phyloP scores from a whole-genome alignment of 2,329 filamentous ascomycete species.

The Arthrobotrys sphaeroides region DNA sequence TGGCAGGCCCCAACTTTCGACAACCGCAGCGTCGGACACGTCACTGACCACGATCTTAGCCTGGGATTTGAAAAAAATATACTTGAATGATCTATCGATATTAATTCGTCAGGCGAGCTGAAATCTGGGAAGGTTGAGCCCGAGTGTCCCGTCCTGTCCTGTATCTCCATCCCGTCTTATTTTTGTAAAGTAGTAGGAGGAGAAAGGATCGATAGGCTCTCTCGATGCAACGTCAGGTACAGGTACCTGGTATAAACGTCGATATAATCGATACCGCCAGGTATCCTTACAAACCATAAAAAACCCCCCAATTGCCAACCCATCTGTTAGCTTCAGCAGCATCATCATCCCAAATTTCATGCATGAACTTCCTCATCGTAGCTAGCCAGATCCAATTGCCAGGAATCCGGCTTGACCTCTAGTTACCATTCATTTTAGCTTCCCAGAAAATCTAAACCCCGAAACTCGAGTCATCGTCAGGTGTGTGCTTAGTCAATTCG shows the following conservation, averaged over 20 bases:
- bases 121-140: conserved; percentile 30
- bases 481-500: not conserved
- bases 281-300: conserved; percentile 17
- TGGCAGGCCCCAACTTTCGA: conserved; percentile 50
- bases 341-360: conserved; percentile 14
- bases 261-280: not conserved
- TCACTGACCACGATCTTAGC: conserved; percentile 41
- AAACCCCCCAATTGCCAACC: conserved; percentile 21
- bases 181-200: no score
- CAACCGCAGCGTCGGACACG: conserved; percentile 48
- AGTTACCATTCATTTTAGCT: no score
- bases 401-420: conserved; percentile 7
- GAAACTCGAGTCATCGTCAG: conserved; percentile 19
- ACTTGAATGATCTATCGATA: conserved; percentile 13
- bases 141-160: conserved; percentile 41
- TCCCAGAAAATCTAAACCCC: not conserved
- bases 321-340: conserved; percentile 13
- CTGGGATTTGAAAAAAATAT: conserved; percentile 17
- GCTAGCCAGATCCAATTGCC: not conserved
- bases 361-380: conserved; percentile 11
- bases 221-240: conserved; percentile 12
- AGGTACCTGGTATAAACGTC: conserved; percentile 18
- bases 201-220: conserved; percentile 14
- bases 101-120: not conserved
- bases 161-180: conserved; percentile 53